These are phyloP conservation scores for Castanospermum australe DNA, from an alignment of 306 rosid species.

Conservation along the genomic window DNA sequence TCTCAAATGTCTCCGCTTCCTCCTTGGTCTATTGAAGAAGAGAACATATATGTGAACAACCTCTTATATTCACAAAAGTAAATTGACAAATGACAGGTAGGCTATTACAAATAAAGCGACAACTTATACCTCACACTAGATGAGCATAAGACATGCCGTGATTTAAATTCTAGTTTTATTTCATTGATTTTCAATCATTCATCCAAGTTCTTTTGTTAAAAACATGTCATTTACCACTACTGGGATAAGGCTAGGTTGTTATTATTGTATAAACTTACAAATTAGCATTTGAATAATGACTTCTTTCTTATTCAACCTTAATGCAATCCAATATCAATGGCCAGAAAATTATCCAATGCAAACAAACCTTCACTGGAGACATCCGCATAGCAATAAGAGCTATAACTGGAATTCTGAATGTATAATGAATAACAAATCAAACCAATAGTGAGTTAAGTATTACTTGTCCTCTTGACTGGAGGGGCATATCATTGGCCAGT, in stretches of 20 bases:
- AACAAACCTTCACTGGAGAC: background rate
- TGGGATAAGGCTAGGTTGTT: too few relatives aligned
- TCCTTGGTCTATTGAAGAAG: slow-evolving; percentile 44
- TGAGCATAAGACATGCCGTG: background rate
- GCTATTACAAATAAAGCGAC: slow-evolving; percentile 15
- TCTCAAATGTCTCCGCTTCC: slow-evolving; percentile 37
- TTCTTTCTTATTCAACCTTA: background rate
- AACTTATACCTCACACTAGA: slow-evolving; percentile 17
- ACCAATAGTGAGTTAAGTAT: background rate
- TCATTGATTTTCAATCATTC: background rate
- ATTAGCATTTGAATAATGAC: background rate
- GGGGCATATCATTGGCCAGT: background rate
- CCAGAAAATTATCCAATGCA: background rate
- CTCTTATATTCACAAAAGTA: slow-evolving; percentile 8
- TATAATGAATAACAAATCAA: background rate
- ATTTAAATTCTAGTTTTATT: slow-evolving; percentile 10
- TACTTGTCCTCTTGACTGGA: background rate
- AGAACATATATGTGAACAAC: slow-evolving; percentile 23
- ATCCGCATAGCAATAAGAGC: background rate
- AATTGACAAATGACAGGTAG: background rate
- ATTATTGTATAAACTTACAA: too few relatives aligned
- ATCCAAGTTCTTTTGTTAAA: background rate
- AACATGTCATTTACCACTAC: slow-evolving; percentile 4
- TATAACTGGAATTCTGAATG: background rate
- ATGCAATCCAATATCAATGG: background rate